Evolutionary conservation across 2,329 filamentous ascomycete species (phyloP).

Genomic region (Alternaria ethzedia): DNA sequence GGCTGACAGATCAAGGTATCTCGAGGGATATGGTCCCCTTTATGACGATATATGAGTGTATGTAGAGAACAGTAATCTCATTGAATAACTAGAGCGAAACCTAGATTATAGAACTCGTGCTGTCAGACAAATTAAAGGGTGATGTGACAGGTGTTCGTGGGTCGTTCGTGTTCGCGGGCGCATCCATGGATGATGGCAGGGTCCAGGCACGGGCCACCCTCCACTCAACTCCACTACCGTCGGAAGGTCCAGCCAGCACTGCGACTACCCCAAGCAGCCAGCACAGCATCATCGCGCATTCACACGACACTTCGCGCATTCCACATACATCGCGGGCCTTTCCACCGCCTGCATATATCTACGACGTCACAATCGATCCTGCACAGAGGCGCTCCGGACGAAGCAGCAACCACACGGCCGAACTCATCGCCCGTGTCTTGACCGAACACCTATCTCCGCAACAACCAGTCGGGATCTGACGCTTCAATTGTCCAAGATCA

Average conservation of each 20-base stretch:
- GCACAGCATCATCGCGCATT: background rate
- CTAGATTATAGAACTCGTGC: background rate
- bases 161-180: background rate
- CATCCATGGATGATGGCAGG: background rate
- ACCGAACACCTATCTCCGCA: background rate
- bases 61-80: background rate
- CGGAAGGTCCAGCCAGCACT: background rate
- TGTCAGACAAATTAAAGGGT: background rate
- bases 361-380: background rate
- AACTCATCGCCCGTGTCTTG: background rate
- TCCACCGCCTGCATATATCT: background rate
- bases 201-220: constrained; percentile 2
- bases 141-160: background rate
- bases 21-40: constrained; percentile 53
- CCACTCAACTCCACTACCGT: constrained; percentile 2
- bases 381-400: background rate
- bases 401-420: background rate
- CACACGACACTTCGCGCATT: background rate
- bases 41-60: constrained; percentile 10
- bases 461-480: background rate
- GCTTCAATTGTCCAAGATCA: background rate
- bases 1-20: constrained; percentile 43
- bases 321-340: background rate
- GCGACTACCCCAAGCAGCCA: background rate
- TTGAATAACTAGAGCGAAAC: background rate